Base-by-base conservation (phyloP, 1,139 yeast genomes). In the Debaryomycetaceae sp. region DNA sequence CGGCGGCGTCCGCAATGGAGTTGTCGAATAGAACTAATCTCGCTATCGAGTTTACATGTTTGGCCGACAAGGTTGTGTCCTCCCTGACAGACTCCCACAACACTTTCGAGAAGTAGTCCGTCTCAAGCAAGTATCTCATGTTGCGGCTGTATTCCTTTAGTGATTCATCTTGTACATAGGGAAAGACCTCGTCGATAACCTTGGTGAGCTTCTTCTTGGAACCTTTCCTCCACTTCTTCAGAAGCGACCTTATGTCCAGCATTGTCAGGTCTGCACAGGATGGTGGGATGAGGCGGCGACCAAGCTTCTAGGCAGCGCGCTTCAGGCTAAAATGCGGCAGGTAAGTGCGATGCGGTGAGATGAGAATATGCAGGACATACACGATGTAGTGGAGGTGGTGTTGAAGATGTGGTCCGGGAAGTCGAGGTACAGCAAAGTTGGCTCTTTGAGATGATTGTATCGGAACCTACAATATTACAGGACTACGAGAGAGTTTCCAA, bases 81-180 rank as follows among this genome's bases (percentile, higher is more conserved):
- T 47, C 52, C 29, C 57, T 57, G 36, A 68, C 67, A 27, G 47
- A 42, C 4, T 52, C 53, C 77, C 75, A 71, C 9, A 68, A 49
- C 24, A 58, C 51, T 16, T 45, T 35, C 15, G 45, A 37, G 31
- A 58, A 56, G 40, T 49, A 58, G 17, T 40, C 39, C 3, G 56
- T 42, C 9, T 45, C 41, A 4, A 27, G 8, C 25, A 27, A 18
- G 12, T 7, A 18, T 5, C 16, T n/a, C n/a, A 10, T 16, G 10
- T 24, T 19, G 17, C n/a, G n/a, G n/a, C 11, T 19, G 10, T 19
- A 19, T 19, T 19, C n/a, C n/a, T n/a, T n/a, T 19, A 10, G 10
- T 10, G 21, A n/a, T n/a, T n/a, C 26, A 21, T 26, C 28, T 5
- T 16, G 26, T 5, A 26, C 7, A 4, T 37, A 24, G 8, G 37